Evolutionary conservation across 306 rosid species (phyloP).

Genomic region (Prunus mume): DNA sequence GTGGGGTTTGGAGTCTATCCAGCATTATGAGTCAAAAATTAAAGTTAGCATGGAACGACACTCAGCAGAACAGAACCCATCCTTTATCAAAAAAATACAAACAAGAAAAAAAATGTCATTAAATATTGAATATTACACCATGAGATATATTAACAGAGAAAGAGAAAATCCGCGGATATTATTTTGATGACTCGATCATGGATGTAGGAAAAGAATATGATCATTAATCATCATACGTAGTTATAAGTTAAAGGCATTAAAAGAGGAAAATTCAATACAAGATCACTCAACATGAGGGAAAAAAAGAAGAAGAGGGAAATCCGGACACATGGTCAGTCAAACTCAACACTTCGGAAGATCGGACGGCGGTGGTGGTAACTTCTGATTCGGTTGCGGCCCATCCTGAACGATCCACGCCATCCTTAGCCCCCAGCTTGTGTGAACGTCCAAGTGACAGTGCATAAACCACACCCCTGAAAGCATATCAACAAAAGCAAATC

Average conservation of each 20-base stretch:
- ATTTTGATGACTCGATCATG: background rate
- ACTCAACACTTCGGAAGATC: slow-evolving; percentile 81
- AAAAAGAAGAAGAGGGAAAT: background rate
- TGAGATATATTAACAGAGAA: background rate
- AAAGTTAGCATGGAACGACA: too few species aligned
- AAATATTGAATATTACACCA: background rate
- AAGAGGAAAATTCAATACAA: background rate
- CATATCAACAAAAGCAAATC: background rate
- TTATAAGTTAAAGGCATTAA: background rate
- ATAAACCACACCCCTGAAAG: slow-evolving; percentile 80
- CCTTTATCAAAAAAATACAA: background rate
- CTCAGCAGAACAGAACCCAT: too few species aligned
- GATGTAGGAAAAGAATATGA: background rate
- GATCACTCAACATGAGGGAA: slow-evolving; percentile 5
- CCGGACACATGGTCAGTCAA: slow-evolving; percentile 23
- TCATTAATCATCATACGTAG: background rate
- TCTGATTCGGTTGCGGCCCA: slow-evolving; percentile 59
- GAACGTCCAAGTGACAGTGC: slow-evolving; percentile 89
- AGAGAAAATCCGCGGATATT: background rate
- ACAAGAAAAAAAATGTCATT: background rate
- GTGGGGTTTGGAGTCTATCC: too few species aligned
- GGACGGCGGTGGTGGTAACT: slow-evolving; percentile 74
- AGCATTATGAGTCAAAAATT: too few species aligned
- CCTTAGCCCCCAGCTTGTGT: slow-evolving; percentile 88
- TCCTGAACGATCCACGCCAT: slow-evolving; percentile 85